Conservation (phyloP, 1,284 basidiomycete species). For the Cryptococcus amylolentus region DNA sequence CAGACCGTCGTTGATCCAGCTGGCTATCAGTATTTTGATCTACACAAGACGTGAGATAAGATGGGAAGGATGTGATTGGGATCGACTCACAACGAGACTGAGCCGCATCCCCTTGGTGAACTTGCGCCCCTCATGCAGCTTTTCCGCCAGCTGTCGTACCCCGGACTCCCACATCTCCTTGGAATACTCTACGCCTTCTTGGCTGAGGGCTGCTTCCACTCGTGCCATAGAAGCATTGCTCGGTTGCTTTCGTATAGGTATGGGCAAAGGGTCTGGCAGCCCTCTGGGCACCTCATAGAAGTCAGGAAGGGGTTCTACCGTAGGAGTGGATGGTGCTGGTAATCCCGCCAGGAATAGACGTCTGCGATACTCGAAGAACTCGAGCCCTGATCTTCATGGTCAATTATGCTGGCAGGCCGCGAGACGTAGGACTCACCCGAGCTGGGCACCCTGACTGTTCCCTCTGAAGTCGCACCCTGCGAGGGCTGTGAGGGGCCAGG, state of each 20-base stretch:
- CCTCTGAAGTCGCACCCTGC: neutral
- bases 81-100: conserved; percentile 40
- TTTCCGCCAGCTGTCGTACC: conserved; percentile 29
- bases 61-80: neutral
- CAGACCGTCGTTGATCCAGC: conserved; percentile 47
- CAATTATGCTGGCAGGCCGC: neutral
- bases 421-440: conserved; percentile 1
- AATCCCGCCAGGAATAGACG: conserved; percentile 36
- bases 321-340: conserved; percentile 17
- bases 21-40: conserved; percentile 43
- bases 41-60: conserved; percentile 3
- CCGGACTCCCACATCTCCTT: conserved; percentile 40
- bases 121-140: conserved; percentile 31
- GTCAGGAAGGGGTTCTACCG: conserved; percentile 11
- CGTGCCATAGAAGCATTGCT: conserved; percentile 19
- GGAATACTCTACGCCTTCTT: conserved; percentile 34
- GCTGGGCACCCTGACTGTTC: neutral
- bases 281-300: conserved; percentile 1
- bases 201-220: conserved; percentile 34
- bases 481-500: neutral
- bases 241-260: neutral
- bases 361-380: conserved; percentile 44
- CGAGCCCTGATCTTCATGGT: conserved; percentile 25
- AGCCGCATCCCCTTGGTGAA: conserved; percentile 36
- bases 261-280: conserved; percentile 8